Percentiles rank a stretch among this genome's conserved stretches.
Evolutionary conservation across 768 basidiomycete species (phyloP).

Genomic region (Termitomyces sp.): DNA sequence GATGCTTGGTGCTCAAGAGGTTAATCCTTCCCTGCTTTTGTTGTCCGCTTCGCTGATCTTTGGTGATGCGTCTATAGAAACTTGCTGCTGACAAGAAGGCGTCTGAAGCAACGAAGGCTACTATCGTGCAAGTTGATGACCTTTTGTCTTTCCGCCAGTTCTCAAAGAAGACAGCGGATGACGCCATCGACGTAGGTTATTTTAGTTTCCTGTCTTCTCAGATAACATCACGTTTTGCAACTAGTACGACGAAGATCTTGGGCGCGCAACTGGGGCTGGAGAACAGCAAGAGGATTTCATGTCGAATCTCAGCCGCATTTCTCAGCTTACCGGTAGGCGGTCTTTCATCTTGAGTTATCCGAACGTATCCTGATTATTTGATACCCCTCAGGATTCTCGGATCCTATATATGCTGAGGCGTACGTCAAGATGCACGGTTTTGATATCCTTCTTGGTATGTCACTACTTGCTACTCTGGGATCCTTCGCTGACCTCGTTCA

Average conservation of each 20-base stretch:
- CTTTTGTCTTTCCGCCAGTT: slow-evolving; percentile 91
- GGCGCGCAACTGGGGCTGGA: slow-evolving; percentile 81
- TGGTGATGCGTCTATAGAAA: slow-evolving; percentile 47
- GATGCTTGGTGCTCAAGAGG: slow-evolving; percentile 96
- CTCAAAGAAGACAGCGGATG: slow-evolving; percentile 85
- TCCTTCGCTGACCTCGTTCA: background rate
- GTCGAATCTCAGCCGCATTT: slow-evolving; percentile 89
- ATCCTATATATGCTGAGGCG: slow-evolving; percentile 97
- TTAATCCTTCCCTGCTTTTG: slow-evolving; percentile 26
- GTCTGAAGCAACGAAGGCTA: slow-evolving; percentile 63
- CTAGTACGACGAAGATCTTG: slow-evolving; percentile 87
- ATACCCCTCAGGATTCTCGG: slow-evolving; percentile 76
- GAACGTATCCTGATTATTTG: background rate
- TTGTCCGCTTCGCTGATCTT: background rate
- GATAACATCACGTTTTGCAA: slow-evolving; percentile 8
- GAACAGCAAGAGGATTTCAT: slow-evolving; percentile 91
- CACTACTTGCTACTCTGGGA: background rate
- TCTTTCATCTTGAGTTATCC: background rate
- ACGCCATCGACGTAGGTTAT: slow-evolving; percentile 65
- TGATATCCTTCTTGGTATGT: slow-evolving; percentile 85
- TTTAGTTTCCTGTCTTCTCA: background rate
- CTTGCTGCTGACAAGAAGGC: slow-evolving; percentile 90
- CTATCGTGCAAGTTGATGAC: slow-evolving; percentile 90
- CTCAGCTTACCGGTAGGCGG: slow-evolving; percentile 82
- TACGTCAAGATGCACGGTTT: slow-evolving; percentile 98